A percentile compares a stretch with the other conserved stretches of the same genome.
Conservation (phyloP, 495 filamentous ascomycete genomes). For the Penicillium nucicola region DNA sequence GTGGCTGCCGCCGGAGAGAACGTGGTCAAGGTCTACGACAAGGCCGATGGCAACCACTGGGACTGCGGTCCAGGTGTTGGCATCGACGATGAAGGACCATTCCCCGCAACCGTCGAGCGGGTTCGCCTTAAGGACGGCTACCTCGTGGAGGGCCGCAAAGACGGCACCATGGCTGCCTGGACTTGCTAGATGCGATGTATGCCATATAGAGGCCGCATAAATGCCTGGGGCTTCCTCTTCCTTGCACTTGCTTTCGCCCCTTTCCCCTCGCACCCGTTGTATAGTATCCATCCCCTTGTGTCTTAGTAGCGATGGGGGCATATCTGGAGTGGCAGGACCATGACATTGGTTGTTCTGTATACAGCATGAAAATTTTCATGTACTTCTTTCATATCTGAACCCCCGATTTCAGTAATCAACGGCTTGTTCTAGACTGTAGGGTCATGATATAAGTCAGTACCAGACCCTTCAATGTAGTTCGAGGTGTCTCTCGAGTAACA, state of each 20-base stretch:
- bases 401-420: background rate
- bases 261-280: constrained; percentile 14
- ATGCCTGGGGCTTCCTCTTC: constrained; percentile 1
- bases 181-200: constrained; percentile 55
- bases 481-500: no score
- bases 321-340: constrained; percentile 12
- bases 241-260: constrained; percentile 9
- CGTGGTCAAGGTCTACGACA: constrained; percentile 97
- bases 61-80: constrained; percentile 84
- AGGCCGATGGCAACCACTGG: constrained; percentile 93
- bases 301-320: constrained; percentile 13
- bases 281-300: constrained; percentile 25
- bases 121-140: constrained; percentile 95
- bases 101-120: constrained; percentile 71
- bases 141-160: constrained; percentile 81
- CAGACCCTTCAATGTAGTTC: no score
- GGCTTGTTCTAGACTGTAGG: no score
- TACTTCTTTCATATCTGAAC: background rate
- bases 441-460: no score
- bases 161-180: constrained; percentile 91
- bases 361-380: background rate
- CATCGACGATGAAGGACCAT: constrained; percentile 57
- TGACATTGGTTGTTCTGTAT: constrained; percentile 15
- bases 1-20: constrained; percentile 86
- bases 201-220: background rate